Conservation (phyloP, 768 basidiomycete genomes). For the Tulasnella sp. region DNA sequence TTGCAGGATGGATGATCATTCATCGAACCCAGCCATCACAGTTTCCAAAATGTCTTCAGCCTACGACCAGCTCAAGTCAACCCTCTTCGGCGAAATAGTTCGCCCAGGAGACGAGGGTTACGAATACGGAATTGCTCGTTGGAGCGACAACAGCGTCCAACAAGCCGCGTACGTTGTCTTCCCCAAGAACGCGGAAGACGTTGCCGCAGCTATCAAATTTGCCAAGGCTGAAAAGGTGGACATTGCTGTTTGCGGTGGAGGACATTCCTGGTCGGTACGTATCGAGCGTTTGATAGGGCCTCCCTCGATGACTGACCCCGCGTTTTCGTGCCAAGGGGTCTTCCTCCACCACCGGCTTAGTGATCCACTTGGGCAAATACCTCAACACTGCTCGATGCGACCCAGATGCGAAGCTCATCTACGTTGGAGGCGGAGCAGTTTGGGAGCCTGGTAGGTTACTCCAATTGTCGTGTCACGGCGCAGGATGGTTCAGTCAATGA, state of each 20-base stretch:
- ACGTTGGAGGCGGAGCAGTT: slow-evolving; percentile 31
- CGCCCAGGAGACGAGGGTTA: background rate
- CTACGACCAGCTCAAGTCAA: background rate
- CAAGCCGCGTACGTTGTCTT: slow-evolving; percentile 19
- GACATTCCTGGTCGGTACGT: slow-evolving; percentile 24
- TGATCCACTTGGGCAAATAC: slow-evolving; percentile 31
- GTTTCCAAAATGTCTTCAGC: background rate
- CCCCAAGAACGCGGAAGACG: slow-evolving; percentile 25
- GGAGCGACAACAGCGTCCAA: background rate
- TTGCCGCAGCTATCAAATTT: slow-evolving; percentile 24
- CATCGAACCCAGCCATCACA: background rate
- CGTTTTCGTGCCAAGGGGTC: slow-evolving; percentile 15
- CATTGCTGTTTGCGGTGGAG: slow-evolving; percentile 31
- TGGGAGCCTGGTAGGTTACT: background rate
- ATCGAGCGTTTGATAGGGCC: background rate
- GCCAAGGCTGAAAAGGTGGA: slow-evolving; percentile 23
- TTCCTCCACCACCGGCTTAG: slow-evolving; percentile 31
- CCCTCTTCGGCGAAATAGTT: background rate
- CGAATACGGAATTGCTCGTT: slow-evolving; percentile 7
- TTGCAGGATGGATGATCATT: background rate
- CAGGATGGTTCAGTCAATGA: background rate
- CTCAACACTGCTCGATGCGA: slow-evolving; percentile 29
- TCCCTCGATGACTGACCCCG: background rate
- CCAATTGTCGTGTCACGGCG: background rate
- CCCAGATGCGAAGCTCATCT: slow-evolving; percentile 26